Evolutionary conservation across 169 alveolate species (phyloP).

Genomic region (Cyclospora cayetanensis): DNA sequence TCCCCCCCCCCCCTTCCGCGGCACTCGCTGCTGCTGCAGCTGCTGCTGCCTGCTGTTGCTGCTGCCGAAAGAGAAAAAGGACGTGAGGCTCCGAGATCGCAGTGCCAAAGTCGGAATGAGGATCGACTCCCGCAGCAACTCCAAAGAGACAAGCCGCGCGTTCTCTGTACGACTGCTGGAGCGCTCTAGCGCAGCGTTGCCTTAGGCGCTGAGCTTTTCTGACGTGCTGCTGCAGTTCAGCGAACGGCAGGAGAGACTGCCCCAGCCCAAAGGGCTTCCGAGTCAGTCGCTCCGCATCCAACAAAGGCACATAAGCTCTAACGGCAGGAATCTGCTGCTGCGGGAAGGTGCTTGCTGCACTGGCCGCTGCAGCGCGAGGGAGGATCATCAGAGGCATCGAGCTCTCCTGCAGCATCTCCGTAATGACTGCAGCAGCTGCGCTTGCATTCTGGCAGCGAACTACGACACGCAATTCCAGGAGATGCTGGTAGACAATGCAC

Average conservation of each 20-base stretch:
- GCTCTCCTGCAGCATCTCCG: conserved; percentile 54
- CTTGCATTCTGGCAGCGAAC: conserved; percentile 64
- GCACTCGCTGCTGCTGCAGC: conserved; percentile 38
- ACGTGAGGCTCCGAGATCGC: conserved; percentile 48
- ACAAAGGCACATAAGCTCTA: conserved; percentile 49
- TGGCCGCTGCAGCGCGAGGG: conserved; percentile 55
- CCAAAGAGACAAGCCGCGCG: conserved; percentile 67
- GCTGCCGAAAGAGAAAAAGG: conserved; percentile 50
- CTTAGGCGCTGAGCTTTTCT: conserved; percentile 54
- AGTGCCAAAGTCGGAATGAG: conserved; percentile 41
- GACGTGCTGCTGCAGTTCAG: conserved; percentile 58
- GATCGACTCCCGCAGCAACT: conserved; percentile 65
- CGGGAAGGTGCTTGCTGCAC: not conserved
- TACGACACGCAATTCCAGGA: conserved; percentile 65
- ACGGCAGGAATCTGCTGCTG: conserved; percentile 40
- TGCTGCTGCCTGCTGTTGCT: not conserved
- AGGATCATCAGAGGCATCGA: conserved; percentile 52
- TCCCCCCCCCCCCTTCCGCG: not conserved
- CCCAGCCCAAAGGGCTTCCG: conserved; percentile 69
- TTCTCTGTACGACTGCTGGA: conserved; percentile 70
- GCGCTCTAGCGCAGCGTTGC: conserved; percentile 56
- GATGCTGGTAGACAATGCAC: conserved; percentile 61
- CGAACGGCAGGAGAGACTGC: conserved; percentile 38
- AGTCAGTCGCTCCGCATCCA: conserved; percentile 66
- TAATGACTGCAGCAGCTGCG: conserved; percentile 58